phyloP scores from a whole-genome alignment of 495 filamentous ascomycete species.

The Rhypophila decipiens region DNA sequence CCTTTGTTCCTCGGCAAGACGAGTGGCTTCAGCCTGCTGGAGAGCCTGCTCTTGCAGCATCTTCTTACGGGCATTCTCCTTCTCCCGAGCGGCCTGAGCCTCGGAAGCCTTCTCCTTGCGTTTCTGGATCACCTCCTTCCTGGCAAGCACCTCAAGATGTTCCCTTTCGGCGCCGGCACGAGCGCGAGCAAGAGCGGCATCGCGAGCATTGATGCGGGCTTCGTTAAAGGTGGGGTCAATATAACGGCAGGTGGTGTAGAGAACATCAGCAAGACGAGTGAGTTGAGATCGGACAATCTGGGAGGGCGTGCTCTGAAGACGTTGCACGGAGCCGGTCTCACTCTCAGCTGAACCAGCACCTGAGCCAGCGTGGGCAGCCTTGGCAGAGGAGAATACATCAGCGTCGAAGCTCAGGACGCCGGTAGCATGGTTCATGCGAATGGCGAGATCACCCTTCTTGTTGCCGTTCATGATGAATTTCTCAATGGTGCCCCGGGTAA shows the following conservation, averaged over 20 bases:
- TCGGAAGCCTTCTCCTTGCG: constrained; percentile 91
- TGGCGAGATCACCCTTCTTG: constrained; percentile 97
- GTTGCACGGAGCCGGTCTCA: constrained; percentile 80
- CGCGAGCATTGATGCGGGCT: constrained; percentile 69
- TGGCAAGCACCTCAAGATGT: constrained; percentile 78
- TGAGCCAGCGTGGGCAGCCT: constrained; percentile 82
- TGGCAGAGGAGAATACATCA: constrained; percentile 95
- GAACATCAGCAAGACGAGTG: constrained; percentile 79
- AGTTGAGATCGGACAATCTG: constrained; percentile 97
- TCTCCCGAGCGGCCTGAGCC: constrained; percentile 76
- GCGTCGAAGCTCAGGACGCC: constrained; percentile 95
- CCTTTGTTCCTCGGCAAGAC: constrained; percentile 82
- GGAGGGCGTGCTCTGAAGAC: constrained; percentile 92
- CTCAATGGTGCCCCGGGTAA: constrained; percentile 84
- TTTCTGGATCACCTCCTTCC: constrained; percentile 88
- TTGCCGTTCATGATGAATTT: constrained; percentile 99
- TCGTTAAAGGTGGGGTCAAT: constrained; percentile 85
- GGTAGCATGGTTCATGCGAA: constrained; percentile 91
- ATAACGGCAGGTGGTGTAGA: constrained; percentile 90
- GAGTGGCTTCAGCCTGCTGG: constrained; percentile 78
- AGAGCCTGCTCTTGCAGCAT: constrained; percentile 75
- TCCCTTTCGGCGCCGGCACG: constrained; percentile 84
- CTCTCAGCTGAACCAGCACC: constrained; percentile 81
- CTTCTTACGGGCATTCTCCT: constrained; percentile 84
- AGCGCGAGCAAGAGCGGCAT: constrained; percentile 71